phyloP scores from a whole-genome alignment of 192 early-diverging fungal species.

The Linnemannia exigua region DNA sequence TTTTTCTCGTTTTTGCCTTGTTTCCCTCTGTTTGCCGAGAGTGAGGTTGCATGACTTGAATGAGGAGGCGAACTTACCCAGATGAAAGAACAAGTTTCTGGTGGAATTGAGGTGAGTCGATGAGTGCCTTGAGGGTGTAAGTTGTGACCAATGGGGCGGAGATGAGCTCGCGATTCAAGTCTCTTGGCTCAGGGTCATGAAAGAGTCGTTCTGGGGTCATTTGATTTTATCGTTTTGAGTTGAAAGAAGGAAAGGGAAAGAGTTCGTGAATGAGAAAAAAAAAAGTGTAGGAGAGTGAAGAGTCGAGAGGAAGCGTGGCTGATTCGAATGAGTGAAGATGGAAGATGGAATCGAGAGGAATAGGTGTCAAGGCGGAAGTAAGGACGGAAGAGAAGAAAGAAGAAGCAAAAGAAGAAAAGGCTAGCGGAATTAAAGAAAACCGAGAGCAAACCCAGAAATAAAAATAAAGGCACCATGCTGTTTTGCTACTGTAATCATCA shows the following conservation, averaged over 20 bases:
- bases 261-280: neutral
- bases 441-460: neutral
- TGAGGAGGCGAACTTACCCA: constrained; percentile 19
- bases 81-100: constrained; percentile 34
- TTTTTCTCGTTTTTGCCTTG: neutral
- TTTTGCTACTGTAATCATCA: neutral
- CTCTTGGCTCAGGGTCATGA: constrained; percentile 30
- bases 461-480: neutral
- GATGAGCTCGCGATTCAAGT: constrained; percentile 31
- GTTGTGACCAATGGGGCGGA: constrained; percentile 44
- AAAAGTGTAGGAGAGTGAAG: neutral
- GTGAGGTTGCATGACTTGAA: too few species aligned
- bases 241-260: neutral
- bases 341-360: neutral
- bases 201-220: neutral
- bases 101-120: constrained; percentile 47
- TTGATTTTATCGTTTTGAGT: neutral
- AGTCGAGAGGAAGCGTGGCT: too few species aligned
- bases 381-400: neutral
- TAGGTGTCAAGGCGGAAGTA: neutral
- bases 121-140: constrained; percentile 36
- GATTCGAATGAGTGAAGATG: neutral
- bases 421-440: neutral
- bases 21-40: neutral
- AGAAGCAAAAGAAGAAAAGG: neutral